Percentiles rank a stretch among this genome's conserved stretches.
Evolutionary conservation across 2,329 filamentous ascomycete species (phyloP).

Genomic region (Dactylonectria macrodidyma): DNA sequence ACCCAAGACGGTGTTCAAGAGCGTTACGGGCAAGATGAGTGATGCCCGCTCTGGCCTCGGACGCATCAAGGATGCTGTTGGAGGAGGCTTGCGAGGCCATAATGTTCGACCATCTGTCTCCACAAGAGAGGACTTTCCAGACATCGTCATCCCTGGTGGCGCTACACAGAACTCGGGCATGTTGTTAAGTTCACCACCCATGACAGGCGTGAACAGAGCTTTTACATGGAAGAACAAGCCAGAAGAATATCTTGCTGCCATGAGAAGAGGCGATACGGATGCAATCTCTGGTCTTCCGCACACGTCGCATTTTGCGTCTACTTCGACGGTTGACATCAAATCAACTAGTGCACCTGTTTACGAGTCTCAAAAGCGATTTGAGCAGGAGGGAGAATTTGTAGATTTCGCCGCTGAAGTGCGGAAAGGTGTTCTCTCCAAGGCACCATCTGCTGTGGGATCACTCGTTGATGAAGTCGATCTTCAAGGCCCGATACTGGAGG

Average conservation of each 20-base stretch:
- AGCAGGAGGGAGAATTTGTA: slow-evolving; percentile 46
- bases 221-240: slow-evolving; percentile 78
- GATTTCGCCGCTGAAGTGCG: slow-evolving; percentile 59
- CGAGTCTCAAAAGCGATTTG: slow-evolving; percentile 41
- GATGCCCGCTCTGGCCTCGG: slow-evolving; percentile 88
- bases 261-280: slow-evolving; percentile 55
- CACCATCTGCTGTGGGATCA: slow-evolving; percentile 72
- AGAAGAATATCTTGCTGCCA: slow-evolving; percentile 67
- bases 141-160: slow-evolving; percentile 45
- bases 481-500: slow-evolving; percentile 65
- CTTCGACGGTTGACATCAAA: slow-evolving; percentile 47
- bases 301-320: slow-evolving; percentile 45
- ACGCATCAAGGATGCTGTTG: slow-evolving; percentile 88
- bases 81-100: slow-evolving; percentile 70
- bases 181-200: slow-evolving; percentile 54
- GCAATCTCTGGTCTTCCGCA: slow-evolving; percentile 44
- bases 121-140: slow-evolving; percentile 66
- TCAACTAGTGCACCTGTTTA: slow-evolving; percentile 39
- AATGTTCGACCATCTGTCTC: slow-evolving; percentile 64
- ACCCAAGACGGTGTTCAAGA: slow-evolving; percentile 81
- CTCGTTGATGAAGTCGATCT: slow-evolving; percentile 72
- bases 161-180: slow-evolving; percentile 42
- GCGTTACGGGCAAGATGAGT: slow-evolving; percentile 82
- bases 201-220: slow-evolving; percentile 60
- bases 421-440: slow-evolving; percentile 58